These are phyloP conservation scores for Chlorella vulgaris DNA, from an alignment of 139 green algal genomes.

Conservation along the genomic window DNA sequence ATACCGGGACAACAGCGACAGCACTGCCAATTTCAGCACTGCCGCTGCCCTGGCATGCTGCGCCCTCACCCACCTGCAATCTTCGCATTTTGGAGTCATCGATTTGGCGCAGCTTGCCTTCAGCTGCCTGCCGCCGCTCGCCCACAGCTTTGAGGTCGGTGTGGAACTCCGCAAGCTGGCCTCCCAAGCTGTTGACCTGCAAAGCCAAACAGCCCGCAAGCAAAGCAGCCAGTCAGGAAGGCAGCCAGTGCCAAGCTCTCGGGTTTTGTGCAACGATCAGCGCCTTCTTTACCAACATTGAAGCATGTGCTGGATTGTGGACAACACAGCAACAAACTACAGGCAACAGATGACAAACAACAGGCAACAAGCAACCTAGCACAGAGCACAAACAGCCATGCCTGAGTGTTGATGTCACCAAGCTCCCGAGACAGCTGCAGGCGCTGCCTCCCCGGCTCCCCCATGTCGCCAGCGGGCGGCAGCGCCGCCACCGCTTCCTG, in stretches of 20 bases:
- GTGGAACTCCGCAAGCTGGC: constrained; percentile 22
- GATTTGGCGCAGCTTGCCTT: constrained; percentile 39
- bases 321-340: too few relatives aligned
- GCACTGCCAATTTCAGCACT: background rate
- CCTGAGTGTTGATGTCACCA: constrained; percentile 15
- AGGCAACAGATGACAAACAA: background rate
- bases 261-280: too few relatives aligned
- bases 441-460: background rate
- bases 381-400: background rate
- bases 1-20: background rate
- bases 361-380: background rate
- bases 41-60: background rate
- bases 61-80: constrained; percentile 13
- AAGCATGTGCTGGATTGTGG: too few relatives aligned
- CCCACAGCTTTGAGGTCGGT: constrained; percentile 4
- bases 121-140: background rate
- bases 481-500: background rate
- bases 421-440: background rate
- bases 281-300: too few relatives aligned
- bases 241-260: too few relatives aligned
- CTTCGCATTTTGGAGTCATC: constrained; percentile 42
- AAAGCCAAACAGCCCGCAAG: background rate
- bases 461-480: constrained; percentile 2
- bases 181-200: background rate
- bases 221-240: too few relatives aligned